Base-by-base conservation (phyloP, 2,329 filamentous ascomycete species). In the Fusarium acutatum region DNA sequence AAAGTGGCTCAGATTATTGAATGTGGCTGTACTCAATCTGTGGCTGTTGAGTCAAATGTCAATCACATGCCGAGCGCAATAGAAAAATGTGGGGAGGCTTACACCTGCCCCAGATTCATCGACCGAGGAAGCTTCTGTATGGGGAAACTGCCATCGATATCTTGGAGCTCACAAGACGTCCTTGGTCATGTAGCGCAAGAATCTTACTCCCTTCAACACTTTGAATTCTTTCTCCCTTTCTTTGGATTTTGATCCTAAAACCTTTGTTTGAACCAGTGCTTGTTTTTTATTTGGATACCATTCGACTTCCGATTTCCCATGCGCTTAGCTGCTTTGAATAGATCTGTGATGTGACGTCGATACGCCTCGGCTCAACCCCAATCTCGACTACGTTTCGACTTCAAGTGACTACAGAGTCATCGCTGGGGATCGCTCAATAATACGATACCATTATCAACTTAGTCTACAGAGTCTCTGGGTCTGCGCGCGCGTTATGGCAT, bases 401-500 rank as follows among this genome's bases (percentile, higher is more conserved):
- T 34, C 46, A 32, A 32, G 49, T 35, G 22, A 49, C 37, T 37
- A 13, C 15, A 14, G n/a, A 53, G 22, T 17, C 15, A 32, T 41
- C 38, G 18, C 11, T 20, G 26, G 53, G 15, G 38, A 60, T 14
- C 20, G 5, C n/a, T 28, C 17, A 28, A 38, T 11, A 67, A n/a
- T 24, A 24, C 11, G 38, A 11, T 18, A 28, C 22, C 28, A 40
- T 53, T 37, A 3, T 4, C 12, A 30, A 35, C 20, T 20, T 8
- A 50, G 43, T 13, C 24, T 47, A 37, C 59, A 63, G 69, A 58
- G 68, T 41, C 41, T 34, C 22, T 24, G 50, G 37, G 58, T 66
- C 70, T 41, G 44, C 49, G 43, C 38, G 43, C 60, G 62, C 46
- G 78, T 73, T 74, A 96, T 96, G 93, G 92, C 92, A 68, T 90